phyloP scores from a whole-genome alignment of 208 protist genomes.

The Leishmania major region DNA sequence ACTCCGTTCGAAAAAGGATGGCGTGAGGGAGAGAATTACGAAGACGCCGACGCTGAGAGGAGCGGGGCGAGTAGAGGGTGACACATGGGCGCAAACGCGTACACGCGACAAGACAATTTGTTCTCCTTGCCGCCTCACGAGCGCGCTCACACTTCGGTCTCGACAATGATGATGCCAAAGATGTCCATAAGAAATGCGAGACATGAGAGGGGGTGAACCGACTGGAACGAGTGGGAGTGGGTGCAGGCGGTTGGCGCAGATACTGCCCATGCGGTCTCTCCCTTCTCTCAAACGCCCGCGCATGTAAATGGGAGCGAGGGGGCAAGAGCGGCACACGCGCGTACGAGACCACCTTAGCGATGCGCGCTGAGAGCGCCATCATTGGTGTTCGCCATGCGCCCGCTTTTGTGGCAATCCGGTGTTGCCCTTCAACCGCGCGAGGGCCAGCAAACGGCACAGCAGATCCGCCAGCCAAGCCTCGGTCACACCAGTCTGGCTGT shows the following conservation, averaged over 20 bases:
- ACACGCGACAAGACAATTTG: not conserved
- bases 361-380: not conserved
- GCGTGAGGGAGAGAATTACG: not conserved
- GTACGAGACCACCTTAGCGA: not conserved
- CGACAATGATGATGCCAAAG: not conserved
- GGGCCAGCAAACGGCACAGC: conserved; percentile 34
- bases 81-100: not conserved
- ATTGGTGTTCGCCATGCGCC: too few species aligned
- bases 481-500: conserved; percentile 42
- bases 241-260: not conserved
- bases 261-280: not conserved
- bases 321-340: not conserved
- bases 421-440: conserved; percentile 43
- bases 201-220: not conserved
- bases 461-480: conserved; percentile 50
- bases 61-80: not conserved
- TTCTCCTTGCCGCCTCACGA: not conserved
- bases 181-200: not conserved
- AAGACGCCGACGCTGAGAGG: not conserved
- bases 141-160: not conserved
- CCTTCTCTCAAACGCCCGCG: not conserved
- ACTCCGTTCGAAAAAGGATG: not conserved
- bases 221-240: not conserved
- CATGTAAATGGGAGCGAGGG: not conserved
- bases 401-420: conserved; percentile 13